phyloP scores from a whole-genome alignment of 257 asterid genomes.

The Solanum microdontum region DNA sequence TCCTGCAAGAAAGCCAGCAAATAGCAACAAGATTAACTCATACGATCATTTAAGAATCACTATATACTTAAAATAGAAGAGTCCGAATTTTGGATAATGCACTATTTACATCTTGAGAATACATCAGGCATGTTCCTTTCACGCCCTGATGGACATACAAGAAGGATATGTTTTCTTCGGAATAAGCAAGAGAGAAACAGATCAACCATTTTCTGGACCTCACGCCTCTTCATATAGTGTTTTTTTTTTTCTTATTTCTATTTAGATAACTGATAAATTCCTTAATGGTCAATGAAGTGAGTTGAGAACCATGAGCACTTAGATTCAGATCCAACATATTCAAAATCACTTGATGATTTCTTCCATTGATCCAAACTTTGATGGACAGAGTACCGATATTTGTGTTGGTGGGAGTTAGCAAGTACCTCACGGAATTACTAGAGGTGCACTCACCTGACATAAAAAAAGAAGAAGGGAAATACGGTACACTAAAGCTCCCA shows the following conservation, averaged over 20 bases:
- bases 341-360: background rate
- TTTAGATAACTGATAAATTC: background rate
- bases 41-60: background rate
- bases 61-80: background rate
- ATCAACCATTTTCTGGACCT: background rate
- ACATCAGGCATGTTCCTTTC: background rate
- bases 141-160: background rate
- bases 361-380: background rate
- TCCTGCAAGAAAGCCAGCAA: constrained; percentile 33
- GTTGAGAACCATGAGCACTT: background rate
- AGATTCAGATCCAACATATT: background rate
- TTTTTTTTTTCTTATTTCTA: background rate
- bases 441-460: background rate
- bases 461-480: too few relatives aligned
- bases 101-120: background rate
- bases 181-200: background rate
- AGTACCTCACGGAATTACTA: background rate
- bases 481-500: background rate
- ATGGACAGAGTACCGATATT: background rate
- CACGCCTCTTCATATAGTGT: background rate
- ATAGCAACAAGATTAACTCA: background rate
- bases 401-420: background rate
- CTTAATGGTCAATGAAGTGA: background rate
- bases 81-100: background rate
- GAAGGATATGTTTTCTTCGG: background rate